A percentile compares a stretch with the other conserved stretches of the same genome.
Evolutionary conservation across 1,284 basidiomycete species (phyloP).

Genomic region (Schizopora paradoxa): DNA sequence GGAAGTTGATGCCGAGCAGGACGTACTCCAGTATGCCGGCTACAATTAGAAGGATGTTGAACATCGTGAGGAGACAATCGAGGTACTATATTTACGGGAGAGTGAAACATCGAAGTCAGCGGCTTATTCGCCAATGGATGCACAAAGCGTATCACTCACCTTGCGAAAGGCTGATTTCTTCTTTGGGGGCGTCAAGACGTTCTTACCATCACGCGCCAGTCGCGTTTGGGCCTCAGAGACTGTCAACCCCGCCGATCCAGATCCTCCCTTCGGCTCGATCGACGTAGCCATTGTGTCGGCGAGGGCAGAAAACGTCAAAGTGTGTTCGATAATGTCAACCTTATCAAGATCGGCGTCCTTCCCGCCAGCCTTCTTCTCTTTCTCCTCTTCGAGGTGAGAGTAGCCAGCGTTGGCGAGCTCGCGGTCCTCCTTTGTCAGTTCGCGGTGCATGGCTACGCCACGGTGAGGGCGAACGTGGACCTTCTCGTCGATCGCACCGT

Average conservation of each 20-base stretch:
- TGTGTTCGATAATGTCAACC: slow-evolving; percentile 55
- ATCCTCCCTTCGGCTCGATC: slow-evolving; percentile 50
- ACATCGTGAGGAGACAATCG: slow-evolving; percentile 59
- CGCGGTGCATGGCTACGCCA: slow-evolving; percentile 53
- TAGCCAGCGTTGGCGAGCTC: slow-evolving; percentile 65
- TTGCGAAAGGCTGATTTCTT: slow-evolving; percentile 61
- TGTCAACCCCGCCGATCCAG: slow-evolving; percentile 46
- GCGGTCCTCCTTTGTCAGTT: slow-evolving; percentile 60
- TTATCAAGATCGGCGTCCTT: slow-evolving; percentile 31
- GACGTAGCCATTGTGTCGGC: slow-evolving; percentile 40
- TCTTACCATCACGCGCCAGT: slow-evolving; percentile 49
- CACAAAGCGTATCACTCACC: slow-evolving; percentile 32
- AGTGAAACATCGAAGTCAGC: slow-evolving; percentile 10
- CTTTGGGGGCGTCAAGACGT: slow-evolving; percentile 61
- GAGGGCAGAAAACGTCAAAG: slow-evolving; percentile 38
- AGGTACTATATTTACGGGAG: slow-evolving; percentile 48
- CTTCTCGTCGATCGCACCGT: slow-evolving; percentile 39
- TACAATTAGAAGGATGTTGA: slow-evolving; percentile 61
- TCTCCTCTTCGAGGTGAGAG: slow-evolving; percentile 48
- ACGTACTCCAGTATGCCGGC: slow-evolving; percentile 62
- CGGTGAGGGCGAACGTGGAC: slow-evolving; percentile 27
- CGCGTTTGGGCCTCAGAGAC: slow-evolving; percentile 48
- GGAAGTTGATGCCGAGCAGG: slow-evolving; percentile 55
- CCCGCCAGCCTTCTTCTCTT: slow-evolving; percentile 30
- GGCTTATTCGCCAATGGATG: slow-evolving; percentile 5